Evolutionary conservation across 164 flowering plant genomes (phyloP), one percentile per base, ranked within the genome.

Genomic region (Aristolochia californica): DNA sequence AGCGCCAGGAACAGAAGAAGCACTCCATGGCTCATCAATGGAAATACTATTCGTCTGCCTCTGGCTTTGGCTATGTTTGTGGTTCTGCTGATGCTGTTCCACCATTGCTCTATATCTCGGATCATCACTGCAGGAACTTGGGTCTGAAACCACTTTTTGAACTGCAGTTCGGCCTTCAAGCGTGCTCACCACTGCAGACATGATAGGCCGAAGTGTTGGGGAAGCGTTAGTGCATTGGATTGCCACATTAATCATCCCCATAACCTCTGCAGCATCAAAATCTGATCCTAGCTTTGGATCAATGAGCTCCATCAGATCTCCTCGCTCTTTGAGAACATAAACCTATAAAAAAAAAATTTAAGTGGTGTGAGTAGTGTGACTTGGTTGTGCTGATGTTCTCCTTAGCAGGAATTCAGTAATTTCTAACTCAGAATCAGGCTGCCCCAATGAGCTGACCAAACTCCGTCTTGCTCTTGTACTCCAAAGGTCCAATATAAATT

Each of bases 141-240:
- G 27, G 27, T 65, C 45, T 5, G 62, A 44, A 17, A 55, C 45
- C 10, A 44, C 22, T 13, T 61, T 62, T 27, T 50, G 59, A 20
- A 70, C 43, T 3, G 5, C 22, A 7, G 45, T 30, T 64, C 27
- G 45, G 10, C 72, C 74, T 64, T 70, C 74, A 5, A 70, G 69
- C 71, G 61, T 73, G 66, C 71, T 64, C n/a, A 70, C 58, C 25
- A 67, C 73, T 13, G 56, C 23, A n/a, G 73, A 69, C 73, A 73
- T 73, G 17, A 44, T 15, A 24, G 76, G 76, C 62, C 76, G 62
- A 0, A 66, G 70, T 20, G 68, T 45, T 30, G 77, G 59, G 55
- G 77, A 57, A 0, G 68, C n/a, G 48, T 59, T 70, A 2, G 74
- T 70, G 74, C 77, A 73, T 9, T 53, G 25, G 10, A 70, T 60